Conservation (phyloP, 2,329 filamentous ascomycete genomes). For the Phialophora expanda region DNA sequence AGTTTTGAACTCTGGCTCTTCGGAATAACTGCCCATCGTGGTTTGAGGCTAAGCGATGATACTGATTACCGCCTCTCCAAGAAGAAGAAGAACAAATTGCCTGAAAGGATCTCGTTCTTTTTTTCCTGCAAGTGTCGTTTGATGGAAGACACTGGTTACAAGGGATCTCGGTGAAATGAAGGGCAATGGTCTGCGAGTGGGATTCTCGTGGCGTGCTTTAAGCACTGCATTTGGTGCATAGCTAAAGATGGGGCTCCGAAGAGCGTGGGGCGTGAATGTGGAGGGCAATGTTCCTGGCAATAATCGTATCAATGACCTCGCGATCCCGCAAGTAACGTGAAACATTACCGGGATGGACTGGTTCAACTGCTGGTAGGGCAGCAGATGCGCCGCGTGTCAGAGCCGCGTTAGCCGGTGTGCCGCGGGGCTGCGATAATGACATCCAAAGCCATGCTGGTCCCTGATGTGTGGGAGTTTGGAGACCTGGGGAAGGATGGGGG, state of each 20-base stretch:
- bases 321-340: not conserved
- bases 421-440: not conserved
- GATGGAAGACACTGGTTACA: not conserved
- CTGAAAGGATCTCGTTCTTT: not conserved
- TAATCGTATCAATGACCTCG: conserved; percentile 1
- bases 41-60: not conserved
- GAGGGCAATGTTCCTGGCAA: conserved; percentile 1
- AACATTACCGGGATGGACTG: not conserved
- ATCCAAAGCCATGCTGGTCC: not conserved
- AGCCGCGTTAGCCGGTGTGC: conserved; percentile 3
- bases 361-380: not conserved
- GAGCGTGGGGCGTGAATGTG: conserved; percentile 19
- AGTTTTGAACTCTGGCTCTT: conserved; percentile 39
- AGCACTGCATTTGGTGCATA: conserved; percentile 12
- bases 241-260: conserved; percentile 10
- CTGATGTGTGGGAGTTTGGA: conserved; percentile 5
- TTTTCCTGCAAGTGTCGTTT: not conserved
- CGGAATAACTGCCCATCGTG: conserved; percentile 29
- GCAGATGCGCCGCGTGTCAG: not conserved
- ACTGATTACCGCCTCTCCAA: not conserved
- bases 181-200: not conserved
- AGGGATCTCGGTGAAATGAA: not conserved
- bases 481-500: conserved; percentile 8
- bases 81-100: not conserved
- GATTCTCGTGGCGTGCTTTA: not conserved